Evolutionary conservation across 495 filamentous ascomycete genomes (phyloP), one percentile per base, ranked within the genome.

Genomic region (Friedmanniomyces simplex): DNA sequence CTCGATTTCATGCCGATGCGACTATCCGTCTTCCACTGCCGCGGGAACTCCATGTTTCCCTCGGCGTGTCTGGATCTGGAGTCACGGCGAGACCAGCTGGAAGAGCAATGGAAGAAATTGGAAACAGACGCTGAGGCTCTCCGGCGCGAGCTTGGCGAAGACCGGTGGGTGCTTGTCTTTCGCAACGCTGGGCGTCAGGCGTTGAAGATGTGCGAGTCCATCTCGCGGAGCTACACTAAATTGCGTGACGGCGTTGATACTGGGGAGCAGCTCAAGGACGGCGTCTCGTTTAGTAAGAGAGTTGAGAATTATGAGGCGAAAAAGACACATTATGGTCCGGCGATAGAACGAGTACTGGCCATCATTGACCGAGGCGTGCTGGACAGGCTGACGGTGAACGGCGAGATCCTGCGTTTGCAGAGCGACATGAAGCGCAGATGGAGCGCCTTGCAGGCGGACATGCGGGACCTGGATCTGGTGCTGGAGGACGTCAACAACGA

Each of bases 1-100:
- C 73, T 98, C 49, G 91, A 96, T 69, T 97, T 98, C 66, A 74
- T 98, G 37, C 93, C 93, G n/a, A 96, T 97, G 91, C 77, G 91
- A 49, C 72, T 98, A 1, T 86, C 87, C 14, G 86, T 83, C 54
- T 98, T 97, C 66, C 82, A 90, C 55, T 71, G 75, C 0, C 79
- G 91, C 58, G 93, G 88, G 0, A 83, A 85, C 41, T 63, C 69
- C 1, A 75, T 86, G 37, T 94, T 97, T 61, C 90, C 93, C 0
- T 90, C 86, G 16, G 89, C 91, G 0, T 96, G 91, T 59, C 83
- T 89, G 48, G 91, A 97, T 67, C 74, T 98, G 13, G 85, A 90
- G 51, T 79, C 81, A 50, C 76, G 88, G 54, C 78, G 82, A 61
- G 74, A 74, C 0, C 75, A 76, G 22, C 74, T 98, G 10, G 91